phyloP scores from a whole-genome alignment of 2,329 filamentous ascomycete genomes.

The Neofusicoccum parvum region DNA sequence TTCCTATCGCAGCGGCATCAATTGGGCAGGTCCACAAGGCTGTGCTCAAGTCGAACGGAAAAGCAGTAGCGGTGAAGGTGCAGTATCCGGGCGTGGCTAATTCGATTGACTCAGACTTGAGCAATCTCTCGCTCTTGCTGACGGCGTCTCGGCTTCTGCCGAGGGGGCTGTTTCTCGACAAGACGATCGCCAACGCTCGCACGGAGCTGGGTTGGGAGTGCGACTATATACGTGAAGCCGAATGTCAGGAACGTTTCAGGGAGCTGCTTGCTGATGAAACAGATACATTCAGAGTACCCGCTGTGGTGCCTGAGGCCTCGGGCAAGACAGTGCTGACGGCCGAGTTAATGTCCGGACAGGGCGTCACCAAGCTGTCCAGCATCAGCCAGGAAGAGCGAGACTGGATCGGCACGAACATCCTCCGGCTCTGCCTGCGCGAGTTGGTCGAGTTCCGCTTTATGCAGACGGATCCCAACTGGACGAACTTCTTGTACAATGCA shows the following conservation, averaged over 20 bases:
- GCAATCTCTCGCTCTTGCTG: constrained; percentile 87
- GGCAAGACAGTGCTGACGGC: constrained; percentile 89
- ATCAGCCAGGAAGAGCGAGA: constrained; percentile 84
- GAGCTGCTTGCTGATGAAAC: constrained; percentile 74
- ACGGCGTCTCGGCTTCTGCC: constrained; percentile 89
- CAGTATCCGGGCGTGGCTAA: constrained; percentile 96
- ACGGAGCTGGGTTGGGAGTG: constrained; percentile 95
- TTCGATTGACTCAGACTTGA: constrained; percentile 95
- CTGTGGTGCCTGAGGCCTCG: constrained; percentile 75
- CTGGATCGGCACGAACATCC: constrained; percentile 93
- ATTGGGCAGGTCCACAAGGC: constrained; percentile 96
- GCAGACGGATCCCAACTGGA: constrained; percentile 99
- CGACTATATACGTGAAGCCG: constrained; percentile 87
- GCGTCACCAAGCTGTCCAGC: constrained; percentile 76
- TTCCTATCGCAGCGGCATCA: constrained; percentile 90
- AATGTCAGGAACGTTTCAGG: constrained; percentile 75
- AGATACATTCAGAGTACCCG: constrained; percentile 76
- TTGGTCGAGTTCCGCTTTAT: constrained; percentile 95
- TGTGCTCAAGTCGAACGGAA: constrained; percentile 71
- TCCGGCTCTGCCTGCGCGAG: constrained; percentile 88
- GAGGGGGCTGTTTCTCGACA: constrained; percentile 90
- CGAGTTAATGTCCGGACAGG: constrained; percentile 83
- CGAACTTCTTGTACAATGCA: constrained; percentile 92
- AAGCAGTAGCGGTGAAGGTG: constrained; percentile 88
- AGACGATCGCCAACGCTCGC: constrained; percentile 94